Base-by-base conservation (phyloP, 164 flowering plant species). In the Akebia trifoliata region DNA sequence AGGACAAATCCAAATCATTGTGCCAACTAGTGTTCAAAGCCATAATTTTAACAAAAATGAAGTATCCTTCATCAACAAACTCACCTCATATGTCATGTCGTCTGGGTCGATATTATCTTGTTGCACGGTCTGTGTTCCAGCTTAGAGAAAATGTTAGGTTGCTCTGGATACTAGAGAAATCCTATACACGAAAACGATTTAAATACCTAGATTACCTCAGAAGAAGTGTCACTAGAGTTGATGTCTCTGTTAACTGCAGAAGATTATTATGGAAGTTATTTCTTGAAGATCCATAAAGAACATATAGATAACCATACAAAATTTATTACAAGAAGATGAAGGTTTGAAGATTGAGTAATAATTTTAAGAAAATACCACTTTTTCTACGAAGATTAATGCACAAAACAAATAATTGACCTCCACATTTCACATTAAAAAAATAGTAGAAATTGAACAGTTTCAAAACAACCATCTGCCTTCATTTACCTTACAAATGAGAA, bases 101-200 rank as follows among this genome's bases (percentile, higher is more conserved):
- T 73, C 76, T 11, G 76, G 76, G 53, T 69, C 76, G 59, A 73
- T 24, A 57, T 62, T 59, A 62, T 69, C 76, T 66, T 69, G 61
- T 65, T 62, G 66, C 24, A 12, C 64, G 34, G 40, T 60, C 76
- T 73, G 59, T 43, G 43, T 14, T 38, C 57, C 63, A 61, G 29
- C 50, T 61, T 14, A 59, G 25, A 21, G 25, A 46, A 28, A 32
- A 32, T n/a, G 39, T 64, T 35, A 15, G 39, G 46, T 42, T 39
- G n/a, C n/a, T 42, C 11, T 2, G 47, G 25, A 51, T 52, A 6
- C 8, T n/a, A 46, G 15, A 59, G 9, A 17, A 32, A 50, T 32
- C 26, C 4, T 12, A 43, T 25, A 36, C 29, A 3, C 1, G 8
- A 12, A 49, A 31, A 52, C 20, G 34, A 24, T 26, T 3, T 46